phyloP scores from a whole-genome alignment of 2,329 filamentous ascomycete genomes.

The Colletotrichum sp. region DNA sequence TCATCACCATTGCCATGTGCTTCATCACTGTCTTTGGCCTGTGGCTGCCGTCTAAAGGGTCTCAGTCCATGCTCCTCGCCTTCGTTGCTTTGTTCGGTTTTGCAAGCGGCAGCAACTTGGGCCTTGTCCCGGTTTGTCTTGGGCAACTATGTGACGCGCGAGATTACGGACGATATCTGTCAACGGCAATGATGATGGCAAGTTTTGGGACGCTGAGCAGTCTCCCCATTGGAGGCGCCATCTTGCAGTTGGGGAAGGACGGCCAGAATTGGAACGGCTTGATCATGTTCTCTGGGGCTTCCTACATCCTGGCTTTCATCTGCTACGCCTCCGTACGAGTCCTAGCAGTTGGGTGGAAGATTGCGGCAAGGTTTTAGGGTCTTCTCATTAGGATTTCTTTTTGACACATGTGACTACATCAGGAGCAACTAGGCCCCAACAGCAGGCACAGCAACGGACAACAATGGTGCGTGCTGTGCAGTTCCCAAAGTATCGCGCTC shows the following conservation, averaged over 20 bases:
- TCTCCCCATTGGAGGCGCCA: conserved; percentile 47
- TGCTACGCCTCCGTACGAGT: conserved; percentile 18
- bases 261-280: conserved; percentile 16
- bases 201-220: conserved; percentile 69
- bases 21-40: conserved; percentile 65
- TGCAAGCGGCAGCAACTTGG: conserved; percentile 79
- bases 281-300: conserved; percentile 15
- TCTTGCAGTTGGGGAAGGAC: conserved; percentile 14
- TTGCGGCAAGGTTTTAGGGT: background rate
- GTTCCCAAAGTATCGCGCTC: conserved; percentile 42
- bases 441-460: conserved; percentile 28
- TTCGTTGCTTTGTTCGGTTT: conserved; percentile 81
- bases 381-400: background rate
- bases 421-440: background rate
- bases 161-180: conserved; percentile 78
- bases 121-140: conserved; percentile 79
- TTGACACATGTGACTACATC: background rate
- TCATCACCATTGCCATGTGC: conserved; percentile 65
- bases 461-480: conserved; percentile 41
- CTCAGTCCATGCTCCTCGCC: conserved; percentile 63
- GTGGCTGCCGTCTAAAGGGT: conserved; percentile 70
- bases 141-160: conserved; percentile 80
- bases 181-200: conserved; percentile 79
- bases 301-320: conserved; percentile 18
- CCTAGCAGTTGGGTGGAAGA: conserved; percentile 13